Evolutionary conservation across 1,139 yeast species (phyloP), one percentile per base, ranked within the genome.

Genomic region (Suhomyces taliae): DNA sequence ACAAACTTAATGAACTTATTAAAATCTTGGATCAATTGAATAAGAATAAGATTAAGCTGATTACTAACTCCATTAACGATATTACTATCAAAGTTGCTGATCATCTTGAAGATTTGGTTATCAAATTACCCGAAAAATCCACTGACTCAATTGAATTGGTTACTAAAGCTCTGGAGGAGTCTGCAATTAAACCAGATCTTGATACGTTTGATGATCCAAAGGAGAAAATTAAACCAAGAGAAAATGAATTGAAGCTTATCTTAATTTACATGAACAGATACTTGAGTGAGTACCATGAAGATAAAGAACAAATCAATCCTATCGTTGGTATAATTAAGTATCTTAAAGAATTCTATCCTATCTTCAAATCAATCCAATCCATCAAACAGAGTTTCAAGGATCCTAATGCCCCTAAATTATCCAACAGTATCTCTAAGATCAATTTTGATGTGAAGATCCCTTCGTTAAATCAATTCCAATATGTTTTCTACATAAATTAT

Each of bases 21-120:
- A 65, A 61, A 40, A 56, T 73, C 15, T 55, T 72, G 39, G 70
- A 69, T 43, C 75, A 71, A 48, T 60, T 74, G 35, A 57, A 60
- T 36, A 59, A 60, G 35, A 64, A 62, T 37, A 58, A 65, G 10
- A 61, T 69, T 24, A 54, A 64, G 29, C 65, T 73, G 2, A 48
- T 65, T 11, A 56, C 64, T 41, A 67, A 66, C 44, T 56, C 72
- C 8, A 57, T 65, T 44, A 63, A 67, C 38, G 61, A 62, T 34
- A 64, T 74, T 8, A 59, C 60, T 2, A 63, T 74, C 27, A 57
- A 59, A 36, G 56, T 72, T 11, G 69, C 71, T 40, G 67, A 66
- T 3, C 48, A 54, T 9, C 55, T 66, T 36, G 58, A 65, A 26
- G 51, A 57, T 38, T 44, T 68, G 37, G 54, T 57, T 34, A 66